A percentile compares a stretch with the other conserved stretches of the same genome.
Conservation (phyloP, 768 basidiomycete genomes). For the Calvatia gigantea region DNA sequence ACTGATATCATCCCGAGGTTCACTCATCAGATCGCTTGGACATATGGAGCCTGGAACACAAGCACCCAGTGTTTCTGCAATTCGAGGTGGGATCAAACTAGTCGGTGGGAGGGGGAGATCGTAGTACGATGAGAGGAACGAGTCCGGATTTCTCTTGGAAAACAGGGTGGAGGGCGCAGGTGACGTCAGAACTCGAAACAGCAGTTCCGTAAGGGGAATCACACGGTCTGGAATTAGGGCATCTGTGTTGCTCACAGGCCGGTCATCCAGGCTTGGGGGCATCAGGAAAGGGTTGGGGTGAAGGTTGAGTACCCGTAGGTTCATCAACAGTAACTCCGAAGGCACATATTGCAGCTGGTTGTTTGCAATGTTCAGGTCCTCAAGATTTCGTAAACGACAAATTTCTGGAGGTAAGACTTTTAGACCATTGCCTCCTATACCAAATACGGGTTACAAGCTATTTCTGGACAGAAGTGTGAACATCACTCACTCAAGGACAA, state of each 20-base stretch:
- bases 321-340: constrained; percentile 59
- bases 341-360: constrained; percentile 62
- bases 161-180: constrained; percentile 17
- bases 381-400: constrained; percentile 44
- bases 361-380: constrained; percentile 56
- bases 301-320: constrained; percentile 40
- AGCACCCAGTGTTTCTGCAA: constrained; percentile 29
- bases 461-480: not conserved
- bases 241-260: constrained; percentile 24
- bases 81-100: constrained; percentile 23
- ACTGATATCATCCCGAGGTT: constrained; percentile 26
- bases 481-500: constrained; percentile 57
- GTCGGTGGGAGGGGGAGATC: constrained; percentile 30
- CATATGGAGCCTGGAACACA: constrained; percentile 36
- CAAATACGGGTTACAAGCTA: constrained; percentile 8
- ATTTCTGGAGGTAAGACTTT: constrained; percentile 63
- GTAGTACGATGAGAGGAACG: constrained; percentile 21
- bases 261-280: constrained; percentile 13
- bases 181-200: constrained; percentile 30
- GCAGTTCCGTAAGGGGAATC: constrained; percentile 31
- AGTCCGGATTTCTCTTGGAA: constrained; percentile 12
- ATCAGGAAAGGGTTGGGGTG: constrained; percentile 60
- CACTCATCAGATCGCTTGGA: constrained; percentile 20
- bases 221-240: constrained; percentile 17
- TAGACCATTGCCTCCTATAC: constrained; percentile 57